Base-by-base conservation (phyloP, 768 basidiomycete species). In the Lactarius psammicola region DNA sequence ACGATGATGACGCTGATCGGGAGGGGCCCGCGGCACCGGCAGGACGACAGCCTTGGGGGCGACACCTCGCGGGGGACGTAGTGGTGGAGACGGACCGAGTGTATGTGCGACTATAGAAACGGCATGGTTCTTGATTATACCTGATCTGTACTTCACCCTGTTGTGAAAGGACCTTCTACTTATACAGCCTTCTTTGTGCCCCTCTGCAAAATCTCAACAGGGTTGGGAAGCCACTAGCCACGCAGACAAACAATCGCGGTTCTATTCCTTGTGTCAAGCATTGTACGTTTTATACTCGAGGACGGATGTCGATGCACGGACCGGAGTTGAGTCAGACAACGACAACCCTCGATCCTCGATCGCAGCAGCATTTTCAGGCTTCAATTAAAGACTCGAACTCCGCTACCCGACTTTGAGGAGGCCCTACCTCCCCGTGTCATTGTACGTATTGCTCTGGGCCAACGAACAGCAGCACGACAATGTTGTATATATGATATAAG, bases 1-100 rank as follows among this genome's bases (percentile, higher is more conserved):
- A 69, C 63, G 44, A 68, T 61, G 68, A 68, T 64, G 68, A 59
- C 62, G 53, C 60, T 64, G n/a, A 59, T 64, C 0, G 55, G 49
- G 63, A 44, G 36, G 10, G 33, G 23, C 46, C 9, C 26, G 38
- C n/a, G 17, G 6, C 33, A 40, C 23, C n/a, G 20, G 8, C 34
- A 9, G n/a, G 54, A 38, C 5, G 59, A 55, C 36, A 56, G 59
- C 33, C 11, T 23, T 38, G 56, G 33, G 5, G 34, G 34, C n/a
- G 56, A 57, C 30, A 55, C 54, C 11, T 2, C 54, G 20, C 54
- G 54, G 30, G 54, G 17, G 30, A 20, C 9, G 30, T 31, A 55
- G 30, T 55, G 11, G 23, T 26, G 17, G 49, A 5, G 23, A n/a
- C 13, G 13, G 23, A 26, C 11, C n/a, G 23, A 23, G n/a, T 46